phyloP scores from a whole-genome alignment of 1,139 yeast species.

The Suhomyces choctaworum region DNA sequence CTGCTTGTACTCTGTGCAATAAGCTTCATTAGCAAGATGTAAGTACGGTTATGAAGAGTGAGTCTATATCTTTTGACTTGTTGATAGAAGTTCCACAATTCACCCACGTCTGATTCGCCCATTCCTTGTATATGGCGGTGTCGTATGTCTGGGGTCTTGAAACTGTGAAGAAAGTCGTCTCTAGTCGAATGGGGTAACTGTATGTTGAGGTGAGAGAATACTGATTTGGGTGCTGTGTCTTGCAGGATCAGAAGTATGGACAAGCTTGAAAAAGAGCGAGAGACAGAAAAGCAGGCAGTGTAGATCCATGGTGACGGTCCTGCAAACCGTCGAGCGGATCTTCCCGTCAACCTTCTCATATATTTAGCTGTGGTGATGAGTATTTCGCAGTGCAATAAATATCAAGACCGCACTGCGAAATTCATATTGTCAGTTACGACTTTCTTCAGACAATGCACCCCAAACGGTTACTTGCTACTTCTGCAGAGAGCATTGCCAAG shows the following conservation, averaged over 20 bases:
- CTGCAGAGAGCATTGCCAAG: conserved; percentile 21
- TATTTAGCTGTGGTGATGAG: no score
- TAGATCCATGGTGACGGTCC: no score
- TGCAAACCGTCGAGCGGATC: no score
- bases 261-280: no score
- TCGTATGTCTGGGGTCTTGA: conserved; percentile 6
- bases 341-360: no score
- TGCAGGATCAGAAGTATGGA: no score
- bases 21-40: conserved; percentile 5
- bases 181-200: conserved; percentile 1
- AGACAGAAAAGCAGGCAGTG: no score
- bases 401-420: conserved; percentile 1
- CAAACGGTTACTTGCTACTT: conserved; percentile 26
- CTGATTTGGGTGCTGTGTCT: no score
- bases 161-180: conserved; percentile 3
- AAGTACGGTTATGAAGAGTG: conserved; percentile 4
- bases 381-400: no score
- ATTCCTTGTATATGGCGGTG: conserved; percentile 7
- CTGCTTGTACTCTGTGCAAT: conserved; percentile 2
- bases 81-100: conserved; percentile 8
- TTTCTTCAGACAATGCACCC: conserved; percentile 7
- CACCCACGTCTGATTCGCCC: not conserved
- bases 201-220: conserved; percentile 1
- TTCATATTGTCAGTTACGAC: no score
- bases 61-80: conserved; percentile 5